phyloP scores from a whole-genome alignment of 176 grass and related monocot species.

The Juncus effusus region DNA sequence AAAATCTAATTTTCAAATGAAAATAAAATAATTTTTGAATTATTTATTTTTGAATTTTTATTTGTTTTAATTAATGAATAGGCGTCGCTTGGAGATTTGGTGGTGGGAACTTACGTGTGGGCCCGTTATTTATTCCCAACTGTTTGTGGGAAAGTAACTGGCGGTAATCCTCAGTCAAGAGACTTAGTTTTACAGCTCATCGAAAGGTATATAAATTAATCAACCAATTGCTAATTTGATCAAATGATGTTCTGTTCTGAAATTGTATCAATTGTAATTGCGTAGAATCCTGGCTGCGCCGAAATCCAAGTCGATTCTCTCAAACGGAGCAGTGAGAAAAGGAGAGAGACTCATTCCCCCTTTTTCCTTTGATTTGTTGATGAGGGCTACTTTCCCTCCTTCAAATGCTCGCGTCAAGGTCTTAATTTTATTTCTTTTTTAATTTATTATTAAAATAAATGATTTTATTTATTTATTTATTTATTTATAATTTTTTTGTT shows the following conservation, averaged over 20 bases:
- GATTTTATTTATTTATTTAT: neutral
- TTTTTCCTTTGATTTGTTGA: constrained; percentile 63
- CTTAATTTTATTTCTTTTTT: constrained; percentile 13
- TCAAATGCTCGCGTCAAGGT: constrained; percentile 66
- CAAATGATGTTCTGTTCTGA: neutral
- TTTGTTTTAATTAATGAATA: constrained; percentile 18
- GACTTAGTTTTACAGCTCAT: constrained; percentile 88
- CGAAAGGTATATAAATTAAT: constrained; percentile 47
- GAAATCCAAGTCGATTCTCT: constrained; percentile 73
- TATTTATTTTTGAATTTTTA: no score
- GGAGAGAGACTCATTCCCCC: constrained; percentile 79
- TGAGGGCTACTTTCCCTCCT: constrained; percentile 63
- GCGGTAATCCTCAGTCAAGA: constrained; percentile 70
- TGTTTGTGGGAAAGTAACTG: constrained; percentile 64
- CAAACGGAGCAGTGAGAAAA: constrained; percentile 83
- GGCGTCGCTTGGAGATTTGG: constrained; percentile 84
- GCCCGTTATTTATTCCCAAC: constrained; percentile 73
- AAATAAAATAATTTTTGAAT: no score
- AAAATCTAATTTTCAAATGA: no score
- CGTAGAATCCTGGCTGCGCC: constrained; percentile 60
- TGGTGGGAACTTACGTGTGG: constrained; percentile 76
- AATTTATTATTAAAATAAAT: neutral
- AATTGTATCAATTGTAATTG: constrained; percentile 12
- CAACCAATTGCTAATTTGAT: neutral
- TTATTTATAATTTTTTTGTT: neutral